phyloP scores from a whole-genome alignment of 2,329 filamentous ascomycete genomes.

The Trichophyton mentagrophytes region DNA sequence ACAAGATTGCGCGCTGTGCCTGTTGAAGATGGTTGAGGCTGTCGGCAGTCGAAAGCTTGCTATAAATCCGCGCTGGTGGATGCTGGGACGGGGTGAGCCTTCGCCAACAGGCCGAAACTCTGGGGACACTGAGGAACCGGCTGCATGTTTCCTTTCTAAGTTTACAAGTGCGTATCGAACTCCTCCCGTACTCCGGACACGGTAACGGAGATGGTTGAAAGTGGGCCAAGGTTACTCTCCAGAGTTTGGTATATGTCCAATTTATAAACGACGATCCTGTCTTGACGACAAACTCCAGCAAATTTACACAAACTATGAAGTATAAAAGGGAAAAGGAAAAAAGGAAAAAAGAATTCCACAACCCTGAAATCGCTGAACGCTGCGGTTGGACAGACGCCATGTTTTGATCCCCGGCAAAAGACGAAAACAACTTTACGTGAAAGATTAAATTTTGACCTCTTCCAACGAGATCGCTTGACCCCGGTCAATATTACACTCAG shows the following conservation, averaged over 20 bases:
- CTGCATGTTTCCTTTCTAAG: background rate
- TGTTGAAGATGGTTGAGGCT: background rate
- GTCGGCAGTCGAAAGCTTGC: background rate
- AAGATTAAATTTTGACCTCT: background rate
- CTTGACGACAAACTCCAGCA: background rate
- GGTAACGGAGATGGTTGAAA: background rate
- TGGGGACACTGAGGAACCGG: background rate
- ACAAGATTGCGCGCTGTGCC: background rate
- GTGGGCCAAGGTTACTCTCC: background rate
- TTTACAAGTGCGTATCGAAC: background rate
- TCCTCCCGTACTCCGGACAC: background rate
- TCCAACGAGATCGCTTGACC: background rate
- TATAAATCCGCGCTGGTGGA: background rate
- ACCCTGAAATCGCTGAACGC: background rate
- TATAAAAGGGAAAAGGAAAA: background rate
- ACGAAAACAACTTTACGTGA: background rate
- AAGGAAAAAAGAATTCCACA: background rate
- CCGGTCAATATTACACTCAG: background rate
- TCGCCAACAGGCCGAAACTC: background rate
- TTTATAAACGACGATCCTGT: background rate
- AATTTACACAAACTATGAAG: background rate
- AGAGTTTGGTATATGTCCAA: background rate
- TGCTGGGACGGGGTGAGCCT: background rate
- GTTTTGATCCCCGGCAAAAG: background rate
- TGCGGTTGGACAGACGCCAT: background rate